These are phyloP conservation scores for Leccinellum luteum DNA, from an alignment of 768 basidiomycete species.

Conservation along the genomic window DNA sequence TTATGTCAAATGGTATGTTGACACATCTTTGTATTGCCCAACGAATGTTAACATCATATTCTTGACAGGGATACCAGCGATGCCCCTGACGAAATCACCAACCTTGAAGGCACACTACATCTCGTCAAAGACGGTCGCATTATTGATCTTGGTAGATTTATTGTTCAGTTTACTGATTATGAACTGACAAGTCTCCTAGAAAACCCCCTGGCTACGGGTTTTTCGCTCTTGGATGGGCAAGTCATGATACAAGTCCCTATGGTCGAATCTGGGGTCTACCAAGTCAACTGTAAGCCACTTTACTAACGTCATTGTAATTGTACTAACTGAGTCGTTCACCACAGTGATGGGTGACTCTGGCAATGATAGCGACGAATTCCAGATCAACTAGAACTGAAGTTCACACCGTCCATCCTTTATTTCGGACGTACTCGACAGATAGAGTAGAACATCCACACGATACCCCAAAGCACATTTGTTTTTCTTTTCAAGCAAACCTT, in stretches of 20 bases:
- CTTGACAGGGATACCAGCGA: constrained; percentile 29
- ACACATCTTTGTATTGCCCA: not conserved
- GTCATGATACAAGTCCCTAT: constrained; percentile 27
- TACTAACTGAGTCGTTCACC: constrained; percentile 4
- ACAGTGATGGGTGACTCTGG: constrained; percentile 36
- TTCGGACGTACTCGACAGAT: not conserved
- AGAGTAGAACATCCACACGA: not conserved
- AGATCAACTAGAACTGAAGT: constrained; percentile 11
- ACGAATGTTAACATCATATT: not conserved
- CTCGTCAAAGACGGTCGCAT: constrained; percentile 19
- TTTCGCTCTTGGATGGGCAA: constrained; percentile 30
- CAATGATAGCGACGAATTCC: constrained; percentile 27
- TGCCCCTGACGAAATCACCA: constrained; percentile 33
- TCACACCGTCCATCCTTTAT: not conserved
- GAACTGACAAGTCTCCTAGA: constrained; percentile 18
- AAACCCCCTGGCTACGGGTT: constrained; percentile 21
- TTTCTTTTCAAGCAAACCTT: not conserved
- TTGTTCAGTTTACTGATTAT: not conserved
- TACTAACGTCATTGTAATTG: not conserved
- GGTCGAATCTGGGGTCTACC: constrained; percentile 31
- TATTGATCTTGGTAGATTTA: constrained; percentile 26
- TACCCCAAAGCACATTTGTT: not conserved
- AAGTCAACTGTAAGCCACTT: constrained; percentile 29
- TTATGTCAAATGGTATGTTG: constrained; percentile 31
- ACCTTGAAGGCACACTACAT: constrained; percentile 26